phyloP scores from a whole-genome alignment of 129 eudicot species.

The Smallanthus sonchifolius region DNA sequence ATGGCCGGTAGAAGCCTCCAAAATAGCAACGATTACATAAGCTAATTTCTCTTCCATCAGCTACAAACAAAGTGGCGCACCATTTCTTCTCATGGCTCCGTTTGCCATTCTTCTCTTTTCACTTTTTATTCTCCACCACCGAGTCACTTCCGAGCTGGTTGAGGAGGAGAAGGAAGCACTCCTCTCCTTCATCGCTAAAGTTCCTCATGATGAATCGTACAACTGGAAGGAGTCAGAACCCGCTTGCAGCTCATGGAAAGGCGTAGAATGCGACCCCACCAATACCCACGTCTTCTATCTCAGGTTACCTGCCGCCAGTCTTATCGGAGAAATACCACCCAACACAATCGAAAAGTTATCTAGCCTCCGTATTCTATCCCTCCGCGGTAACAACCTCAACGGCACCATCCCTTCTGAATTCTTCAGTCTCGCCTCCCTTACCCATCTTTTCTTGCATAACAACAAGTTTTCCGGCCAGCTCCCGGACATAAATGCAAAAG shows the following conservation, averaged over 20 bases:
- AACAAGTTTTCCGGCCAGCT: slow-evolving; percentile 51
- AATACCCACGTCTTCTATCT: slow-evolving; percentile 40
- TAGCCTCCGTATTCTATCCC: slow-evolving; percentile 63
- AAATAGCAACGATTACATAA: no score
- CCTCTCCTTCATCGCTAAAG: slow-evolving; percentile 42
- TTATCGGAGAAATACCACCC: slow-evolving; percentile 54
- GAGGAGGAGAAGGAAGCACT: slow-evolving; percentile 66
- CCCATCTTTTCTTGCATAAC: slow-evolving; percentile 45
- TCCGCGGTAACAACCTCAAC: slow-evolving; percentile 50
- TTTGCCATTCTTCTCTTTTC: neutral
- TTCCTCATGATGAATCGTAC: slow-evolving; percentile 53
- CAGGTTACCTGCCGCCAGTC: slow-evolving; percentile 67
- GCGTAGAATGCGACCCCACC: slow-evolving; percentile 56
- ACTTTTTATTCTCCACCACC: neutral
- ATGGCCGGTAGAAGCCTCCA: no score
- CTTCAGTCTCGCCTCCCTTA: slow-evolving; percentile 41
- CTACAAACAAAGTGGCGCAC: neutral
- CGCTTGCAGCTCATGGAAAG: slow-evolving; percentile 63
- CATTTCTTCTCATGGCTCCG: neutral
- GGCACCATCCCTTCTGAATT: slow-evolving; percentile 66
- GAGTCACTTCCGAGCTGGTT: slow-evolving; percentile 52
- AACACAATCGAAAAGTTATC: slow-evolving; percentile 48
- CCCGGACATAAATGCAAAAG: slow-evolving; percentile 39
- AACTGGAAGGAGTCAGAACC: slow-evolving; percentile 51
- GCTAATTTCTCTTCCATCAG: no score